phyloP scores from a whole-genome alignment of 805 yeast species.

The Kockiozyma suomiensis region DNA sequence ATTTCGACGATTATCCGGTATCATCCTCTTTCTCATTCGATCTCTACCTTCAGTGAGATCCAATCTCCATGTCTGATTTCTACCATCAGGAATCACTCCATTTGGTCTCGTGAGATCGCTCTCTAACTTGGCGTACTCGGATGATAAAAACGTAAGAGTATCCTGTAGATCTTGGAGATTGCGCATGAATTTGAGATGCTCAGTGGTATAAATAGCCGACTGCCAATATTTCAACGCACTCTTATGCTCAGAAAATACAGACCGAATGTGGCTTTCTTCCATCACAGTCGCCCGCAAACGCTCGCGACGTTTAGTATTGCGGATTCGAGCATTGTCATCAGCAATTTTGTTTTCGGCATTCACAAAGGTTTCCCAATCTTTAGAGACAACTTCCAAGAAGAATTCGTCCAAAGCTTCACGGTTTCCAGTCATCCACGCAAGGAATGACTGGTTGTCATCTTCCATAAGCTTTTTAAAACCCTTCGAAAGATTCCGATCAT shows the following conservation, averaged over 20 bases:
- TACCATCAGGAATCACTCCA: conserved; percentile 31
- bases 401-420: conserved; percentile 26
- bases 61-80: conserved; percentile 49
- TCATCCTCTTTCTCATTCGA: conserved; percentile 64
- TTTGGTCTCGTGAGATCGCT: conserved; percentile 47
- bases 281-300: conserved; percentile 13
- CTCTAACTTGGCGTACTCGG: conserved; percentile 53
- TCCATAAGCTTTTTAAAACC: conserved; percentile 29
- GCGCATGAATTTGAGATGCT: conserved; percentile 52
- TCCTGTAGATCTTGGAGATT: conserved; percentile 68
- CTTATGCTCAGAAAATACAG: conserved; percentile 25
- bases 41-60: conserved; percentile 73
- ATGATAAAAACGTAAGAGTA: conserved; percentile 53
- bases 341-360: conserved; percentile 21
- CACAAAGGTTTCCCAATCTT: conserved; percentile 33
- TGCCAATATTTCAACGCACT: conserved; percentile 35
- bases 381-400: conserved; percentile 22
- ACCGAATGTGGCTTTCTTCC: conserved; percentile 22
- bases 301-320: conserved; percentile 25
- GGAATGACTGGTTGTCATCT: conserved; percentile 26
- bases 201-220: conserved; percentile 37
- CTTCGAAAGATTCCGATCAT: conserved; percentile 16
- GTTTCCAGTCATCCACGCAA: conserved; percentile 26
- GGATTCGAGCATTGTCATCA: conserved; percentile 19
- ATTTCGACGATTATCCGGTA: conserved; percentile 55